Evolutionary conservation across 192 early-diverging fungal species (phyloP), one percentile per base, ranked within the genome.

Genomic region (Linnemannia exigua): DNA sequence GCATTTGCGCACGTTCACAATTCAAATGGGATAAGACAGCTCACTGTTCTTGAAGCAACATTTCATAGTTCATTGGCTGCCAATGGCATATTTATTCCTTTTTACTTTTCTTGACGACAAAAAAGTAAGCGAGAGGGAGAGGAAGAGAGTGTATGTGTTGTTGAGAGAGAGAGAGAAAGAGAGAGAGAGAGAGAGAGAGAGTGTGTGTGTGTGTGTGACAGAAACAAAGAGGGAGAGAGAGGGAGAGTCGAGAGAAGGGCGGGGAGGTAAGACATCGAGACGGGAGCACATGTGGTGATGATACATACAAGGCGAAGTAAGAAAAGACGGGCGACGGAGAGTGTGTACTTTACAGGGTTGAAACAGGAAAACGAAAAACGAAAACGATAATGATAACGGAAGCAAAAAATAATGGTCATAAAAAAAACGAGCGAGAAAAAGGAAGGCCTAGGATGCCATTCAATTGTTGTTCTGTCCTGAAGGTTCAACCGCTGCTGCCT

Each of bases 261-360:
- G n/a, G n/a, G n/a, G n/a, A n/a, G n/a, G n/a, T n/a, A n/a, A n/a
- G n/a, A n/a, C n/a, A n/a, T n/a, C 12, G 28, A 63, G 28, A 22
- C 28, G 58, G 28, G 8, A 25, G 58, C 58, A 63, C 58, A 63
- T 63, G 58, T 63, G 58, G 14, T 63, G 28, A 31, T 63, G 28
- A 31, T 63, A 63, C 58, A 63, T 63, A 63, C 58, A 63, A 63
- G 58, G 58, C 58, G 12, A 63, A 31, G 31, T 31, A 63, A 25
- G 31, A 63, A 54, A 33, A 11, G 58, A 25, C 58, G 25, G 58
- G 58, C 58, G 25, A 63, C 58, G 58, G 28, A 31, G 25, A 63
- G 28, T 63, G n/a, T n/a, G 58, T 63, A 63, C 28, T 63, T 69
- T 69, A 69, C 67, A 69, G 37, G 20, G 36, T n/a, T 69, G 37